Evolutionary conservation across 768 basidiomycete genomes (phyloP), one percentile per base, ranked within the genome.

Genomic region (Ephemerocybe angulata): DNA sequence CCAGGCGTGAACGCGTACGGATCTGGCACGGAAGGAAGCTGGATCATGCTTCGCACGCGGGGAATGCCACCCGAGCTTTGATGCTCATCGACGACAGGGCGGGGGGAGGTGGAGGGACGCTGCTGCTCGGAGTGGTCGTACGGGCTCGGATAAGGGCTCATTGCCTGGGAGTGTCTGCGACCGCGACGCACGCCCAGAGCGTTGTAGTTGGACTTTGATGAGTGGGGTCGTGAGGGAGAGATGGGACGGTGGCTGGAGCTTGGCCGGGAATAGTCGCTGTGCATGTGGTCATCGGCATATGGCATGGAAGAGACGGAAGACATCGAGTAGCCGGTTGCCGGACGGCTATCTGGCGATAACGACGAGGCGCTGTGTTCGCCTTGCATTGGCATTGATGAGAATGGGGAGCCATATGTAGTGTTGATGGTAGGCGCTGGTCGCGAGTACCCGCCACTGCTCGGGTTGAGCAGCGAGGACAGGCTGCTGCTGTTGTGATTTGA

Each of bases 61-160:
- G 87, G 87, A 58, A 90, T 78, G 22, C 69, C 74, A 19, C 59
- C 58, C 46, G 57, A 40, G 27, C 21, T 55, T 13, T 67, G 73
- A 61, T 81, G 77, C 43, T 78, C 76, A 38, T 81, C 86, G 8
- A 49, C 40, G 53, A 79, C 72, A 25, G 86, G 86, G 61, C 87
- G 85, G 19, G 87, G 87, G 10, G 85, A 86, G 24, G 86, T 83
- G 52, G 86, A 87, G 1, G 84, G 85, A 37, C 87, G 81, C 58
- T 85, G 83, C 49, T 82, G 79, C 35, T 79, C 81, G 27, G 79
- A 74, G 52, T 85, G 81, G 56, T 84, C 85, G 69, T 92, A 93
- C 42, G 90, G 88, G 58, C 84, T 86, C 17, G 90, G 90, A 70
- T 93, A 93, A 12, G 90, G 90, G 62, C 85, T 88, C 78, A 93